phyloP scores from a whole-genome alignment of 306 rosid genomes.

The Lotus japonicus region DNA sequence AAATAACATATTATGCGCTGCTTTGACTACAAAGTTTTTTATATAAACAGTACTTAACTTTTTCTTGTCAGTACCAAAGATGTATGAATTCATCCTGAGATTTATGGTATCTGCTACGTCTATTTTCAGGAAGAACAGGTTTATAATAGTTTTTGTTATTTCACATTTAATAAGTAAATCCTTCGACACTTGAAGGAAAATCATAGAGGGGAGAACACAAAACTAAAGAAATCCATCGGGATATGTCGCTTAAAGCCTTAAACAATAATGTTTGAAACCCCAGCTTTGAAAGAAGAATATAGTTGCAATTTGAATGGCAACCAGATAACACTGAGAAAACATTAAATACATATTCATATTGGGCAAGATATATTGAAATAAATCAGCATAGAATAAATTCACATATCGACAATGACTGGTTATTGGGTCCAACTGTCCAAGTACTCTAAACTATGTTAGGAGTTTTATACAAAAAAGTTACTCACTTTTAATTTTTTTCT shows the following conservation, averaged over 20 bases:
- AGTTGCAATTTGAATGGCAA: neutral
- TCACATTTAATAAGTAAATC: neutral
- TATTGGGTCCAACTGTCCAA: neutral
- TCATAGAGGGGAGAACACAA: neutral
- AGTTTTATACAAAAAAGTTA: neutral
- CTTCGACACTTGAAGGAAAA: neutral
- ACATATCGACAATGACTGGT: neutral
- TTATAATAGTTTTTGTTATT: neutral
- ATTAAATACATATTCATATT: neutral
- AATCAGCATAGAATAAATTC: neutral
- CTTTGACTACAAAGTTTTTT: neutral
- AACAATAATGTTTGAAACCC: neutral
- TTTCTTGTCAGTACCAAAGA: neutral
- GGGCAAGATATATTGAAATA: neutral
- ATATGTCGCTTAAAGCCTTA: neutral
- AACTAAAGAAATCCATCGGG: conserved; percentile 3
- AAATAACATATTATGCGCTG: neutral
- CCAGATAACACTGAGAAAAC: neutral
- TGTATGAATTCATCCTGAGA: neutral
- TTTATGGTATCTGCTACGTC: neutral
- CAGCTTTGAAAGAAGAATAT: neutral
- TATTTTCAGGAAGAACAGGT: neutral
- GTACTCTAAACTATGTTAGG: neutral
- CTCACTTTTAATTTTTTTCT: neutral
- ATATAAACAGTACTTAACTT: neutral